A percentile compares a stretch with the other conserved stretches of the same genome.
Conservation (phyloP, 495 filamentous ascomycete species). For the Chaetomium cochliodes region DNA sequence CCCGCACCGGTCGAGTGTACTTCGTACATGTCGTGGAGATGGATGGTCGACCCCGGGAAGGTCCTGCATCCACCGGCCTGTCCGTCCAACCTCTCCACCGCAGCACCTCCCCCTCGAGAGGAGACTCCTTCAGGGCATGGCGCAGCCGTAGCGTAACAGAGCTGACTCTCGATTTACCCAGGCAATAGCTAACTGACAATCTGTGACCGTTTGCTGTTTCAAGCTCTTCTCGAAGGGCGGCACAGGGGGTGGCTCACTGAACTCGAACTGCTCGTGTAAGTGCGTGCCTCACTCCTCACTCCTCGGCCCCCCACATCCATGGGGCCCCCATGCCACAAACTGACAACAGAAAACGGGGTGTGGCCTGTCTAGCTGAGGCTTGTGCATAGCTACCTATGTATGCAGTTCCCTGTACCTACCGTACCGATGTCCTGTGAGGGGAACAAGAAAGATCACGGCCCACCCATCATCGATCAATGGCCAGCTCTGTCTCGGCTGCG, state of each 20-base stretch:
- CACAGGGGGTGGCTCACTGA: conserved; percentile 7
- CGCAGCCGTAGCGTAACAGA: not conserved
- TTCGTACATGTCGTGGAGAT: not conserved
- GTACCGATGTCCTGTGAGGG: not conserved
- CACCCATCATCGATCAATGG: not conserved
- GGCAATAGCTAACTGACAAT: not conserved
- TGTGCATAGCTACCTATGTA: too few species aligned
- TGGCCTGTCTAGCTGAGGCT: not conserved
- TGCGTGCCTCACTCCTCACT: not conserved
- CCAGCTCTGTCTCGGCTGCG: not conserved
- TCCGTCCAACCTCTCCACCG: not conserved
- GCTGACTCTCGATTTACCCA: not conserved
- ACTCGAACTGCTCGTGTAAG: not conserved
- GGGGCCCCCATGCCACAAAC: not conserved
- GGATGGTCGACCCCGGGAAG: not conserved
- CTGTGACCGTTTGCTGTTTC: conserved; percentile 14
- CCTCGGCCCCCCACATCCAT: not conserved
- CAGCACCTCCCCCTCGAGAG: not conserved
- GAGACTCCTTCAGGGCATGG: not conserved
- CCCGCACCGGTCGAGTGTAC: not conserved
- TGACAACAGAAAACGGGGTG: not conserved
- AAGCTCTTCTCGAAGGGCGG: conserved; percentile 9
- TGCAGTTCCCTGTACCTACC: not conserved
- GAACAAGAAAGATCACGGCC: not conserved
- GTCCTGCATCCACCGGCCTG: conserved; percentile 5